Conservation (phyloP, 2,329 filamentous ascomycete genomes). For the Diaporthe citrichinensis region DNA sequence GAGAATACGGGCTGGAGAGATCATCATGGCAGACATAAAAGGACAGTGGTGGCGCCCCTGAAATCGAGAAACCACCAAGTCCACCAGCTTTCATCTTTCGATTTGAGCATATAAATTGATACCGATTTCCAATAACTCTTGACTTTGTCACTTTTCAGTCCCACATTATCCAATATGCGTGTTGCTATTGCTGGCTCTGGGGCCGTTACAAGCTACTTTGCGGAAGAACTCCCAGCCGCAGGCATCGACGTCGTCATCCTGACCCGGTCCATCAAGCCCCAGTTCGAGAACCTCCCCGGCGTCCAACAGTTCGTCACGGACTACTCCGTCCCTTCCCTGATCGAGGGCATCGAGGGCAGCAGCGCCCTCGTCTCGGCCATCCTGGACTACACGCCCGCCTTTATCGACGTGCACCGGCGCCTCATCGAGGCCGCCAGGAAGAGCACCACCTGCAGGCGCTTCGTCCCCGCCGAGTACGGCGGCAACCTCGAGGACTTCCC, state of each 20-base stretch:
- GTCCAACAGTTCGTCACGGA: slow-evolving; percentile 1
- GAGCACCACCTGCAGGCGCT: background rate
- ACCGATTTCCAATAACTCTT: too few relatives aligned
- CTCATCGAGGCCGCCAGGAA: background rate
- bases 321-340: background rate
- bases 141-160: rapidly evolving
- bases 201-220: background rate
- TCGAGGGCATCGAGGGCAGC: background rate
- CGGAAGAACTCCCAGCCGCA: background rate
- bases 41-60: too few relatives aligned
- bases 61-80: background rate
- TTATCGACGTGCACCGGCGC: slow-evolving; percentile 1
- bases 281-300: background rate
- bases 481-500: slow-evolving; percentile 8
- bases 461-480: slow-evolving; percentile 2
- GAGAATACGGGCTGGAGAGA: background rate
- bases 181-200: slow-evolving; percentile 1
- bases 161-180: background rate
- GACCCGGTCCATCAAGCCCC: background rate
- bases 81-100: background rate
- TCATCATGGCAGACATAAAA: background rate
- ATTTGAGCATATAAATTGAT: too few relatives aligned
- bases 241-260: background rate
- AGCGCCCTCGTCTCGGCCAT: slow-evolving; percentile 1
- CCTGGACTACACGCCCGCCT: slow-evolving; percentile 2